Base-by-base conservation (phyloP, 768 basidiomycete species). In the Kwoniella dejecticola region DNA sequence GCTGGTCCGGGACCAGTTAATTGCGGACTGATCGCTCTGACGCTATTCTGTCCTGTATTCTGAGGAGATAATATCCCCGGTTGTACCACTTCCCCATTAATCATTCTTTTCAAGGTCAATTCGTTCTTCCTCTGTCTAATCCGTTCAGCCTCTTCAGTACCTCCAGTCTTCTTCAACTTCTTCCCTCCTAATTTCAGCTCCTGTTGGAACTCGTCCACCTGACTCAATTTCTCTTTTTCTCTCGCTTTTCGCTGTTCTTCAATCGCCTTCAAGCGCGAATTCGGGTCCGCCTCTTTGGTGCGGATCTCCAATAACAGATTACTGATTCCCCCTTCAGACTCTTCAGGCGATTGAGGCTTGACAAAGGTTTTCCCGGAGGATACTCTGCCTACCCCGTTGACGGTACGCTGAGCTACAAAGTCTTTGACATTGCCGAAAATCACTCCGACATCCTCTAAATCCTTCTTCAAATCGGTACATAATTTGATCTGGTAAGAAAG, bases 151-250 rank as follows among this genome's bases (percentile, higher is more conserved):
- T 95, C 91, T 78, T 94, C 91, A 23, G 91, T 89, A 13, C 92
- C 94, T 26, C 94, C 95, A 17, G 94, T 99, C 89, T 92, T 88
- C 83, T 86, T 90, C 77, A 99, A 80, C 81, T 89, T 93, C 83
- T 89, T 89, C 63, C 87, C 85, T 3, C 81, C 83, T 53, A 99
- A 93, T 45, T 81, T 79, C 68, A 99, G 75, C 81, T 98, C 95
- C 13, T 83, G 82, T 68, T 91, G 85, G 79, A 97, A 86, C 77
- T 96, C 91, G 44, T 88, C 84, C 4, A 59, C 54, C 60, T 85
- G 83, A 48, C 55, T 65, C 21, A 86, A 86, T 19, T 88, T 80
- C 77, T 93, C 89, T 79, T 85, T 86, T 80, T 91, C 84, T 54
- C 95, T 80, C 63, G 82, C 85, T 81, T 85, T 87, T 82, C 92